Evolutionary conservation across 768 basidiomycete genomes (phyloP).

Genomic region (Dentipellis sp.): DNA sequence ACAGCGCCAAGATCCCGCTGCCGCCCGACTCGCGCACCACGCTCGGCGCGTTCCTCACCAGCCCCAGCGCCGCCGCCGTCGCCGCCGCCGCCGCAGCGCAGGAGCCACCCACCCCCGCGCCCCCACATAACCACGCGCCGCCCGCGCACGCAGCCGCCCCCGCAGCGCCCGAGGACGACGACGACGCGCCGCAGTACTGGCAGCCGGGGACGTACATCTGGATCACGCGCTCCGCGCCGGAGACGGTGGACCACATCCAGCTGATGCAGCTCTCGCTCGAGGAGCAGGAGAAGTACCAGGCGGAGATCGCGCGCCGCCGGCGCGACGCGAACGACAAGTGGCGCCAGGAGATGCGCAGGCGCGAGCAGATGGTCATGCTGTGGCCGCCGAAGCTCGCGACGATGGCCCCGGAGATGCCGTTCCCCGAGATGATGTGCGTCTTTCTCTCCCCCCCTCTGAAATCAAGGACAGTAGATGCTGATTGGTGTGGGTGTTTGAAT

Average conservation of each 20-base stretch:
- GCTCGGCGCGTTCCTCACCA: conserved; percentile 22
- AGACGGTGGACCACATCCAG: conserved; percentile 44
- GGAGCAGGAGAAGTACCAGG: conserved; percentile 35
- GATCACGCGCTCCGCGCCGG: conserved; percentile 45
- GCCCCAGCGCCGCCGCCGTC: conserved; percentile 2
- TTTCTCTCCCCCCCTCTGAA: neutral
- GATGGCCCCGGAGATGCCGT: neutral
- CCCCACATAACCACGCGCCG: neutral
- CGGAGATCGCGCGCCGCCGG: conserved; percentile 44
- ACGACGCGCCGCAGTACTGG: conserved; percentile 46
- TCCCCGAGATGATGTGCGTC: neutral
- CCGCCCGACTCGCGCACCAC: conserved; percentile 10
- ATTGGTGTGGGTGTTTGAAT: neutral
- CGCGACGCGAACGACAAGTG: conserved; percentile 25
- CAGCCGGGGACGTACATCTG: conserved; percentile 72
- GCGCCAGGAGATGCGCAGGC: conserved; percentile 1
- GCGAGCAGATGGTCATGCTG: neutral
- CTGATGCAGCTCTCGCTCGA: conserved; percentile 50
- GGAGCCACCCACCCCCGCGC: no score
- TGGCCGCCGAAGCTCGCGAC: neutral
- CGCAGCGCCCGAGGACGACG: neutral
- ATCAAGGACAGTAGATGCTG: neutral
- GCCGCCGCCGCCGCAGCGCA: neutral
- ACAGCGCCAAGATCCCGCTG: conserved; percentile 7
- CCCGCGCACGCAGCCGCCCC: neutral